Evolutionary conservation across 805 yeast genomes (phyloP).

Genomic region (Barnettozyma botsteinii): DNA sequence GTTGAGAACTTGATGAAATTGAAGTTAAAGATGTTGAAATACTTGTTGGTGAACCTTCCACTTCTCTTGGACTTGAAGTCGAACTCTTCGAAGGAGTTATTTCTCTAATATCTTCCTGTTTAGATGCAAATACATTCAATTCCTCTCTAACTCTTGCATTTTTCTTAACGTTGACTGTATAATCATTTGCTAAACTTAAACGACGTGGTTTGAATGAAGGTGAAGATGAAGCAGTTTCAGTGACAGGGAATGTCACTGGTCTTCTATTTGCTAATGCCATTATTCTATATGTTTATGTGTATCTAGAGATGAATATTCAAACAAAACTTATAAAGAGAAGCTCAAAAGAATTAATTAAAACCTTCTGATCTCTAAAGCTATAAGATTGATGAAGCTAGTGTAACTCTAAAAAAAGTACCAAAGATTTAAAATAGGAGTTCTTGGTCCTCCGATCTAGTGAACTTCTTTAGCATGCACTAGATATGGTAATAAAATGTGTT

Average conservation of each 20-base stretch:
- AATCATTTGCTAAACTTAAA: constrained; percentile 22
- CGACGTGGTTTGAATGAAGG: constrained; percentile 28
- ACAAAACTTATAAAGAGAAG: neutral
- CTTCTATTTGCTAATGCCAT: constrained; percentile 69
- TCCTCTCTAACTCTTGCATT: constrained; percentile 1
- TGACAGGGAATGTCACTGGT: constrained; percentile 48
- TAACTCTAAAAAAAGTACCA: neutral
- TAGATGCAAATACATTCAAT: constrained; percentile 3
- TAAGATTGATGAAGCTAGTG: neutral
- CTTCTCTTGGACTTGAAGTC: constrained; percentile 21
- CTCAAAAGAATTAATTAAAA: constrained; percentile 25
- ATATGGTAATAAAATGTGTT: neutral
- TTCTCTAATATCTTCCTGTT: constrained; percentile 16
- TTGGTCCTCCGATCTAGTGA: constrained; percentile 1
- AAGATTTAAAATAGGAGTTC: constrained; percentile 2
- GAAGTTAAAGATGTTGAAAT: constrained; percentile 18
- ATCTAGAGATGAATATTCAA: neutral
- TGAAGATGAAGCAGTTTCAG: constrained; percentile 26
- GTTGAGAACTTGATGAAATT: constrained; percentile 8
- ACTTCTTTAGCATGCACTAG: constrained; percentile 6
- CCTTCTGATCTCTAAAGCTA: constrained; percentile 14
- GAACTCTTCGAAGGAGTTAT: constrained; percentile 23
- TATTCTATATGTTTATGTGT: constrained; percentile 3
- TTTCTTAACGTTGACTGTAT: constrained; percentile 5
- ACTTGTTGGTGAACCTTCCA: constrained; percentile 25